Percentiles rank a stretch among this genome's conserved stretches.
Conservation (phyloP, 2,329 filamentous ascomycete genomes). For the Venturiaceae sp. region DNA sequence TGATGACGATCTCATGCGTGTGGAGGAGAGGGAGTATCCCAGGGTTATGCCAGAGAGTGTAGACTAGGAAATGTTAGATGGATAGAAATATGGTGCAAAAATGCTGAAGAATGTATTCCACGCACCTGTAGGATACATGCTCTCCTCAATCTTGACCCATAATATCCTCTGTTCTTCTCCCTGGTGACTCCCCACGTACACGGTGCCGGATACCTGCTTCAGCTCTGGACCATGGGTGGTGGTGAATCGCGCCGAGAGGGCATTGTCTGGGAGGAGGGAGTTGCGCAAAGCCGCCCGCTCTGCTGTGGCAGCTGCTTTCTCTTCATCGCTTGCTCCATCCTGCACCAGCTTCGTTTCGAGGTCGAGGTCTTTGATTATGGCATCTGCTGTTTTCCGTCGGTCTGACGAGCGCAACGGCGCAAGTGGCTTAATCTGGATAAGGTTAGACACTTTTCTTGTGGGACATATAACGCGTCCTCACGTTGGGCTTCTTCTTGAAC, state of each 20-base stretch:
- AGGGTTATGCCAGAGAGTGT: conserved; percentile 57
- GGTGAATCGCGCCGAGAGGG: conserved; percentile 53
- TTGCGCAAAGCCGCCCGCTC: conserved; percentile 45
- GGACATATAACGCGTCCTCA: conserved; percentile 20
- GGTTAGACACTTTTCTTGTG: conserved; percentile 2
- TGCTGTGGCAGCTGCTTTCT: conserved; percentile 32
- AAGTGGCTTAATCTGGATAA: conserved; percentile 52
- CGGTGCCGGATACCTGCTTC: conserved; percentile 50
- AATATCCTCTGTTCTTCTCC: conserved; percentile 49
- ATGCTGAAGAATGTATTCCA: too few relatives aligned
- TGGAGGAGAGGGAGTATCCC: conserved; percentile 53
- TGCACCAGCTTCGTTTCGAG: conserved; percentile 34
- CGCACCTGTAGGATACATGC: conserved; percentile 42
- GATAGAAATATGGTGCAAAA: too few relatives aligned
- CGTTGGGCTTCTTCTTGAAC: conserved; percentile 57
- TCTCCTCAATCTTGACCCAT: conserved; percentile 55
- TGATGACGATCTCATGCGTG: conserved; percentile 50
- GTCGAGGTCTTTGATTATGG: conserved; percentile 54
- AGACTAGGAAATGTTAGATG: too few relatives aligned
- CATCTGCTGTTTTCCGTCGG: conserved; percentile 55
- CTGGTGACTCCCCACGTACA: conserved; percentile 52
- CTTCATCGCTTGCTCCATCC: conserved; percentile 25
- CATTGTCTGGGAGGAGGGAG: conserved; percentile 53
- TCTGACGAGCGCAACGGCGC: conserved; percentile 58
- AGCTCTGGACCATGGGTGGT: conserved; percentile 55